Evolutionary conservation across 164 flowering plant genomes (phyloP), one percentile per base, ranked within the genome.

Genomic region (Magnolia changhungtana): DNA sequence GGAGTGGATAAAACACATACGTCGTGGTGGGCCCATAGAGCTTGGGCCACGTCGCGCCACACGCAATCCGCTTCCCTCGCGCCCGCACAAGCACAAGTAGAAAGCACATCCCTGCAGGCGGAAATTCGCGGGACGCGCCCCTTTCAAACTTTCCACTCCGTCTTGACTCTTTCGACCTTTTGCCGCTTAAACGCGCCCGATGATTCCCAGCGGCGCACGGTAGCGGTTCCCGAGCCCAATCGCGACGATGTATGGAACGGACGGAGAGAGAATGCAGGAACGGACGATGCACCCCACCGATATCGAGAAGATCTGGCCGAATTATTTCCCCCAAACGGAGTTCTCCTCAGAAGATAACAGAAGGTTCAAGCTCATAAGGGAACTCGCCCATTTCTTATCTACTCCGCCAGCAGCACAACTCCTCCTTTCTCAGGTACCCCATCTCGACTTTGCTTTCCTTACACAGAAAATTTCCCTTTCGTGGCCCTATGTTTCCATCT

Each of bases 371-470:
- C 88, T 90, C 84, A 81, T 78, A 3, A 64, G 78, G 21, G 74
- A 82, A n/a, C 89, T 92, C 79, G 49, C 77, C 68, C 72, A 67
- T 70, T 88, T 90, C 89, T 88, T 92, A 70, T 86, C 88, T 21
- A 49, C 86, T 50, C 84, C 91, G 2, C 19, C 78, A 1, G 95
- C 90, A 16, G 75, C 71, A 55, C 55, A 52, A 69, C 65, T 90
- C 74, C 81, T 78, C 59, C 81, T 78, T 63, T 84, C 84, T 71
- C 93, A 88, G 91, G 97, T 88, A 63, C 24, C 5, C 64, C 21
- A 67, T 75, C 73, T 27, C 52, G 23, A 45, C 52, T 37, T 37
- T 37, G 6, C 45, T 37, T 37, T 37, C 45, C 1, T 51, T 55
- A 55, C 20, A 55, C 27, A 18, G 29, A 8, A 27, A 21, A 7